A percentile compares a stretch with the other conserved stretches of the same genome.
Evolutionary conservation across 352 stramenopile genomes (phyloP).

Genomic region (Phytophthora agathidicida): DNA sequence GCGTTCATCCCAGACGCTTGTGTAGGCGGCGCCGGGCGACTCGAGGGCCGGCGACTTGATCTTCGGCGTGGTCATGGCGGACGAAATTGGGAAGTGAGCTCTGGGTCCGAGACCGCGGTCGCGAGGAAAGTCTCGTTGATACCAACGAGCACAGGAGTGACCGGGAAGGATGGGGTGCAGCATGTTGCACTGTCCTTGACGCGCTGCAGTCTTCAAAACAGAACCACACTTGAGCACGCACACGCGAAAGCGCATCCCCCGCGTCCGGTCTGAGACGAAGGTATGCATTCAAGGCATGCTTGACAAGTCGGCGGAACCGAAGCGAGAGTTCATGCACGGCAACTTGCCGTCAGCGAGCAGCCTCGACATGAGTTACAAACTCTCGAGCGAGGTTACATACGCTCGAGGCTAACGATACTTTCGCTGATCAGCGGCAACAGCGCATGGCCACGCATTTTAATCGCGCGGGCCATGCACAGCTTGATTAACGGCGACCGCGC

Average conservation of each 20-base stretch:
- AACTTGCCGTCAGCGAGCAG: too few species aligned
- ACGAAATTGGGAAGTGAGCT: constrained; percentile 33
- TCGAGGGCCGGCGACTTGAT: constrained; percentile 42
- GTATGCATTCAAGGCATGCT: too few species aligned
- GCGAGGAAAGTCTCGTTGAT: constrained; percentile 3
- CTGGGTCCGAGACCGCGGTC: neutral
- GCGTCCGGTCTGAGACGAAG: constrained; percentile 23
- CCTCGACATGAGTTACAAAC: too few species aligned
- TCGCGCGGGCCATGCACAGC: constrained; percentile 4
- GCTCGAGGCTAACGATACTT: neutral
- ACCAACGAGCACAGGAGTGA: constrained; percentile 5
- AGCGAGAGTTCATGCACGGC: too few species aligned
- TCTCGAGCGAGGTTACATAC: constrained; percentile 15
- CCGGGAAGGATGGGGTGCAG: constrained; percentile 6
- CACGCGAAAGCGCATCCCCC: constrained; percentile 13
- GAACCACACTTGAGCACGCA: neutral
- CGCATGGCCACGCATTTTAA: constrained; percentile 11
- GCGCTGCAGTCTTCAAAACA: constrained; percentile 12
- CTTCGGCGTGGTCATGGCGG: constrained; percentile 30
- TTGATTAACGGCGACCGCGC: constrained; percentile 25
- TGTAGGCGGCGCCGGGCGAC: constrained; percentile 19
- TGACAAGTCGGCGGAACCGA: neutral
- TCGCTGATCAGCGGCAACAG: neutral
- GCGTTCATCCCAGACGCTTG: constrained; percentile 49
- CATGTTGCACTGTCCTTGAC: constrained; percentile 16